Evolutionary conservation across 768 basidiomycete genomes (phyloP), one percentile per base, ranked within the genome.

Genomic region (Strobilomyces echinocephalus): DNA sequence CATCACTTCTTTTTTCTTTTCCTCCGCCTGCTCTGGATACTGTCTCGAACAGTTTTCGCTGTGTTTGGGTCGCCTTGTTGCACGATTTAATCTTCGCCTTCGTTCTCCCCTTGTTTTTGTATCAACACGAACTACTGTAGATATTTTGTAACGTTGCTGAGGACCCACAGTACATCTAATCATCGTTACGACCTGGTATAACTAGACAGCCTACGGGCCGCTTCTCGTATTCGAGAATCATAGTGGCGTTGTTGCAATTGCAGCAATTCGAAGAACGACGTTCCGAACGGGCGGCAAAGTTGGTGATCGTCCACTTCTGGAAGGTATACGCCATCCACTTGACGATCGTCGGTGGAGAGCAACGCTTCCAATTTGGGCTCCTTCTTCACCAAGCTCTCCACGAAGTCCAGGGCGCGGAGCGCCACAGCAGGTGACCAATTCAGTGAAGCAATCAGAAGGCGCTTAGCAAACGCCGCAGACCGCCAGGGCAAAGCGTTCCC

Each of bases 381-480:
- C 63, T 85, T 86, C 45, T 78, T 81, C 50, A 97, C 71, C 59
- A 98, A 74, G 40, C 74, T 76, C 35, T 74, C 73, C 8, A 95
- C 84, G 59, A 97, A 89, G 33, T 83, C 83, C 36, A 98, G 69
- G 18, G 86, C 76, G 30, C 85, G 84, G 42, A 85, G 72, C 18
- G 84, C 82, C 11, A 80, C 74, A 1, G 70, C 62, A 4, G 90
- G 77, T 0, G 94, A 81, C 85, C 95, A 94, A 64, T 88, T 84
- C 38, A 98, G 75, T 5, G 87, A 81, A 33, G 86, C 84, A 45
- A 80, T 79, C 28, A 95, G 76, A 44, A 98, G 78, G n/a, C 95
- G 88, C 72, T 98, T 98, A 50, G 88, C 80, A 70, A 98, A 98
- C 3, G 95, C 92, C 41, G 93, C 91, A 40, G 86, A 81, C 61